Base-by-base conservation (phyloP, 1,139 yeast genomes). In the Pichia cactophila region DNA sequence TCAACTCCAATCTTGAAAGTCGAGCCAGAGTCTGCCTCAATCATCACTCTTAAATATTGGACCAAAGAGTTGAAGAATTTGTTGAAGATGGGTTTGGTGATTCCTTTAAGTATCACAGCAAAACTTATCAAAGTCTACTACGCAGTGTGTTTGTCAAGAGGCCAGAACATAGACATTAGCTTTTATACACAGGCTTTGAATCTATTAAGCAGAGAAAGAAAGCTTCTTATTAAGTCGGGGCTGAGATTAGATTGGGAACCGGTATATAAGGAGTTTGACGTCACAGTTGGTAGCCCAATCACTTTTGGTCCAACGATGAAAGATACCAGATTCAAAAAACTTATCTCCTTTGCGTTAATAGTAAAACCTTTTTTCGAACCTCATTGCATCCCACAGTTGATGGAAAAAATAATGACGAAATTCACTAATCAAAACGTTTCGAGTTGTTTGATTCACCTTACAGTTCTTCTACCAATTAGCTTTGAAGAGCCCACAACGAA, bases 31-130 rank as follows among this genome's bases (percentile, higher is more conserved):
- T 80, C 87, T 0, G 86, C 94, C 1, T 81, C 92, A 0, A 83
- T 86, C 5, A 81, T 86, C 10, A 78, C 83, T 41, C 83, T 87
- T 10, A 76, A 84, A 49, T 87, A 86, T 54, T 90, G 97, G 96
- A 86, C 97, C 0, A 83, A 86, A 51, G 97, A 89, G 63, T 73
- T 92, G 55, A 75, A 81, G 50, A 83, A 86, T 42, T 86, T 96
- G 80, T 68, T 89, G 54, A 78, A 78, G 55, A 83, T 86, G 80
- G 88, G 88, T 63, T 83, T 86, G 60, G 86, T 84, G 49, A 75
- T 92, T 72, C 97, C 98, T 0, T 60, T 88, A 20, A 61, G 72
- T 2, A 69, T 82, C 44, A 74, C 92, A 50, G 72, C 81, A 33
- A 71, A 78, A 3, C 73, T 92, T 47, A 81, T 89, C 0, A 72